Base-by-base conservation (phyloP, 495 filamentous ascomycete genomes). In the Parathielavia hyrcaniae region DNA sequence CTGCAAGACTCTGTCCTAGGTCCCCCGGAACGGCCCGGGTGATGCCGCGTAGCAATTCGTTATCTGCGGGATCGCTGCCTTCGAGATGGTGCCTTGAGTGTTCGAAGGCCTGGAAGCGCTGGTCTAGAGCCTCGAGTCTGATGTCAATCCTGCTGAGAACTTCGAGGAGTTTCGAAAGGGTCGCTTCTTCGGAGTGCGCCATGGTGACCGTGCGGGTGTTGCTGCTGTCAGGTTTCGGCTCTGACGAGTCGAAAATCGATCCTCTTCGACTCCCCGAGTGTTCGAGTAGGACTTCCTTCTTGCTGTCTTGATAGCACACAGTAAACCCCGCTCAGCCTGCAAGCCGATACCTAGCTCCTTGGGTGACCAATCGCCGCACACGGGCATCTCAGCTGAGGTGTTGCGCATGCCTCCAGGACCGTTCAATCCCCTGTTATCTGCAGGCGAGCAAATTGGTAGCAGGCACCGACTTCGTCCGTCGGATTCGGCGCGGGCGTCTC, bases 141-240 rank as follows among this genome's bases (percentile, higher is more conserved):
- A 22, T 43, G 22, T 53, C 50, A 26, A 53, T 32, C 13, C 38
- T 53, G 38, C 23, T 32, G 8, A 53, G 50, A 0, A 43, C 50
- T 53, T 41, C 50, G 16, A 53, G 32, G 26, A 53, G 50, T 43
- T 13, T 43, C 6, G 50, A 41, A 43, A 23, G n/a, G 6, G 50
- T 8, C 1, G 38, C 20, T 32, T 53, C 50, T 12, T 32, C 38
- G 9, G 50, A 17, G 13, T 13, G 7, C 0, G 2, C 23, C 50
- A 53, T 53, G 26, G 2, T 14, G 30, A 8, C 48, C 17, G 17
- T 6, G 14, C 38, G 10, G 38, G 39, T 41, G 3, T 7, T 16
- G 39, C 10, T 38, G 35, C 13, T 38, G 35, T 3, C 2, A 6
- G 26, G 6, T 30, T 30, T 6, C 6, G 26, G 26, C 26, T 30